These are phyloP conservation scores for Avena atlantica DNA, from an alignment of 176 grass and related monocot species.

Conservation along the genomic window DNA sequence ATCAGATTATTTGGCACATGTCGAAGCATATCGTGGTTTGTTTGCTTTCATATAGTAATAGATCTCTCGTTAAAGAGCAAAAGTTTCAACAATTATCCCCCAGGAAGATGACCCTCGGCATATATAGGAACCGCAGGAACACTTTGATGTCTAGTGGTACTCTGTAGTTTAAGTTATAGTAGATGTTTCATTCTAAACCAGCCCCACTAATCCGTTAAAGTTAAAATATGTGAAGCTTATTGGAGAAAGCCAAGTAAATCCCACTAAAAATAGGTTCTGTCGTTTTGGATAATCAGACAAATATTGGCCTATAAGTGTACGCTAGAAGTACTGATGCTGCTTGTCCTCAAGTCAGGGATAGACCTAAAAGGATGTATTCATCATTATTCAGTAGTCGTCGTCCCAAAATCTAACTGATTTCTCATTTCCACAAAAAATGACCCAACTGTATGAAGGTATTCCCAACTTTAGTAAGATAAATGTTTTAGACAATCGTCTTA, in stretches of 20 bases:
- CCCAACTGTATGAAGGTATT: not conserved
- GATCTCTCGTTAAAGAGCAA: not conserved
- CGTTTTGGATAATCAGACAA: not conserved
- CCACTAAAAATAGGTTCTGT: not conserved
- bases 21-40: too few relatives aligned
- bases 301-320: not conserved
- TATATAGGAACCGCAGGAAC: not conserved
- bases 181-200: not conserved
- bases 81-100: not conserved
- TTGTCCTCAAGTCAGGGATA: not conserved
- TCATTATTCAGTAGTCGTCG: not conserved
- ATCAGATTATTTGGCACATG: too few relatives aligned
- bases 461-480: not conserved
- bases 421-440: not conserved
- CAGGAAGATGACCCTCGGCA: not conserved
- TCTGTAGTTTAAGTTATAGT: not conserved
- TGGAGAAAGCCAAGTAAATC: not conserved
- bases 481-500: not conserved
- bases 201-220: not conserved
- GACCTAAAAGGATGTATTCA: not conserved
- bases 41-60: too few relatives aligned
- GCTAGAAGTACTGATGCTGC: not conserved
- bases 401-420: not conserved
- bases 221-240: not conserved
- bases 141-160: not conserved